Conservation (phyloP, 345 rosid genomes). For the Ailanthus altissimus region DNA sequence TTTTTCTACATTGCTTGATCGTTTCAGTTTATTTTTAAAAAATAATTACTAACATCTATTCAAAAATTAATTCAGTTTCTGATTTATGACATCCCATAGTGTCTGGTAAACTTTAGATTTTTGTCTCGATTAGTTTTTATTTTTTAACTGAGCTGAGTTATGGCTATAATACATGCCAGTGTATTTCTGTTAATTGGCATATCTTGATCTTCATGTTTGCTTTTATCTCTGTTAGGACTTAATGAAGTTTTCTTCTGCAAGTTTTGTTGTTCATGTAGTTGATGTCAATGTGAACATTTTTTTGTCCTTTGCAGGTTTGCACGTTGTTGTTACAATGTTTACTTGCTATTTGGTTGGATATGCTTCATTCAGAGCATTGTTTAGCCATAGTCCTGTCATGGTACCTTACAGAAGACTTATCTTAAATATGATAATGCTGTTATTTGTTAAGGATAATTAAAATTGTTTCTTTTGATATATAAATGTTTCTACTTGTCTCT, state of each 20-base stretch:
- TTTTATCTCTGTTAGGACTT: neutral
- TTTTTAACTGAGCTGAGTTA: neutral
- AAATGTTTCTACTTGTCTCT: neutral
- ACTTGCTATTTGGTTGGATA: constrained; percentile 92
- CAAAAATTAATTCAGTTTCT: too few relatives aligned
- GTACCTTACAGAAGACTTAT: constrained; percentile 33
- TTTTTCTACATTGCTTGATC: too few relatives aligned
- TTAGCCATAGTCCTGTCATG: constrained; percentile 67
- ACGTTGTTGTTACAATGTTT: constrained; percentile 85
- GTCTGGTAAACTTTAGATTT: too few relatives aligned
- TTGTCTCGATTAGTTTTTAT: too few relatives aligned
- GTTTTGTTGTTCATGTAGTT: neutral
- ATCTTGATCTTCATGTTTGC: neutral
- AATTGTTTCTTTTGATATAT: neutral
- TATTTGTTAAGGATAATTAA: neutral
- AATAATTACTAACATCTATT: too few relatives aligned
- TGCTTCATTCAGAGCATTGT: constrained; percentile 81
- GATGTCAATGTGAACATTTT: constrained; percentile 1
- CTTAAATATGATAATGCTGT: neutral
- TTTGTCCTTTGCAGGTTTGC: constrained; percentile 57
- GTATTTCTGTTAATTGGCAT: neutral
- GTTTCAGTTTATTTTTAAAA: too few relatives aligned
- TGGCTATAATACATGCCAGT: neutral
- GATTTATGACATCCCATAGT: too few relatives aligned
- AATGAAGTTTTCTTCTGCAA: neutral